Percentiles rank a stretch among this genome's conserved stretches.
phyloP scores from a whole-genome alignment of 805 yeast species.

The Starmera caribaea region DNA sequence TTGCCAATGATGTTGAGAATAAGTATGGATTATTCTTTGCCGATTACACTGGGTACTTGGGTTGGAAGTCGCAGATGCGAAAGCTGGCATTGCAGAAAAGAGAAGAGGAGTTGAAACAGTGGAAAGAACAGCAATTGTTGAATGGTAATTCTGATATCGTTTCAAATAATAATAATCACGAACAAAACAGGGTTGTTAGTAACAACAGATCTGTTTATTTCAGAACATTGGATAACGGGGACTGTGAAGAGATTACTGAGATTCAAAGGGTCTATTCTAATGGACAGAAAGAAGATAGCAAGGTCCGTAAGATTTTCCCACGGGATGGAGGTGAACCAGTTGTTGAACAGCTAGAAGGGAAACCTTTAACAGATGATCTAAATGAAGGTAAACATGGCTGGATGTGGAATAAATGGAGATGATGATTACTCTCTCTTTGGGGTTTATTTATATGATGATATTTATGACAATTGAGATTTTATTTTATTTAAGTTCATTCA shows the following conservation, averaged over 20 bases:
- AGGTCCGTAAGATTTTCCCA: conserved; percentile 28
- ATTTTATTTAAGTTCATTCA: no score
- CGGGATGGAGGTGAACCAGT: conserved; percentile 27
- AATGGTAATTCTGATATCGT: conserved; percentile 11
- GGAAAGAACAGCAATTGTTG: conserved; percentile 8
- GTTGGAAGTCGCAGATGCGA: conserved; percentile 55
- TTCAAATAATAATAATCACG: conserved; percentile 10
- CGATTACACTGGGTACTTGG: conserved; percentile 53
- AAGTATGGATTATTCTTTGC: conserved; percentile 52
- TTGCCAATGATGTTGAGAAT: conserved; percentile 33
- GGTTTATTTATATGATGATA: no score
- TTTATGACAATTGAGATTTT: no score
- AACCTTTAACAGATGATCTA: no score
- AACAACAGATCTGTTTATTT: conserved; percentile 27
- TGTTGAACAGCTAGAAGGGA: conserved; percentile 13
- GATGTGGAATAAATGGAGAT: conserved; percentile 12
- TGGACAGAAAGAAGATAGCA: conserved; percentile 30
- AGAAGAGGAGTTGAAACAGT: conserved; percentile 6
- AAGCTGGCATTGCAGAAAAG: conserved; percentile 25
- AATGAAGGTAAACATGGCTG: conserved; percentile 3
- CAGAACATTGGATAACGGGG: conserved; percentile 32
- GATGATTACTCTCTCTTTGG: no score
- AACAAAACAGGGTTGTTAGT: conserved; percentile 20
- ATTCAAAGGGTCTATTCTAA: conserved; percentile 29
- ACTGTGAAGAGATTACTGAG: conserved; percentile 29